These are phyloP conservation scores for Metarhizium album DNA, from an alignment of 2,329 filamentous ascomycete species.

Conservation along the genomic window DNA sequence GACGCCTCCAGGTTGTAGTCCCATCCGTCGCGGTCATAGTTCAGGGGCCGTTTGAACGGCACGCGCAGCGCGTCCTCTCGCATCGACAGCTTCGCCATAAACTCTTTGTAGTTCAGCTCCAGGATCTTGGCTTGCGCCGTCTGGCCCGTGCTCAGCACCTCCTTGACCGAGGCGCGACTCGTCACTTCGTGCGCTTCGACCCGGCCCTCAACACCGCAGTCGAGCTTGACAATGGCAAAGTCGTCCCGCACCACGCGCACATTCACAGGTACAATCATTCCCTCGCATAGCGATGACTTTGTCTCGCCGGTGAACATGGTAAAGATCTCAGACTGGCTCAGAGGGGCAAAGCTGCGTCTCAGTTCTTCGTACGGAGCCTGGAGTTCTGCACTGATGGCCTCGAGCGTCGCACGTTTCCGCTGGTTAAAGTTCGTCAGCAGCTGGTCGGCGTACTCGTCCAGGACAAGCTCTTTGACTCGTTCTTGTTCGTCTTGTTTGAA, in stretches of 20 bases:
- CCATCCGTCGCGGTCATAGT: conserved; percentile 74
- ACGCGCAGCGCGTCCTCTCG: conserved; percentile 69
- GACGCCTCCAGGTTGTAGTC: conserved; percentile 70
- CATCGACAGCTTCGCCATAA: conserved; percentile 74
- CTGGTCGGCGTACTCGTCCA: conserved; percentile 96
- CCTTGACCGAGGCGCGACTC: conserved; percentile 57
- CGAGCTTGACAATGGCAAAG: conserved; percentile 85
- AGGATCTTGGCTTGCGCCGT: conserved; percentile 81
- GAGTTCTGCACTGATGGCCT: conserved; percentile 90
- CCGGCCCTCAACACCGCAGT: conserved; percentile 87
- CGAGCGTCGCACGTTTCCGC: conserved; percentile 86
- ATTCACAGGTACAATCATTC: conserved; percentile 86
- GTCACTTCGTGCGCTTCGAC: conserved; percentile 77
- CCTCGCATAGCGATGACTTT: conserved; percentile 66
- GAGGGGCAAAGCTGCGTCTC: conserved; percentile 62
- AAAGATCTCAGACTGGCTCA: conserved; percentile 73
- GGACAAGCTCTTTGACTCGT: conserved; percentile 87
- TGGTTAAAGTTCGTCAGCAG: conserved; percentile 88
- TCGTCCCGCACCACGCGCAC: conserved; percentile 84
- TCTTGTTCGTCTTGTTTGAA: conserved; percentile 90
- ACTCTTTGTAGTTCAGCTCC: conserved; percentile 76
- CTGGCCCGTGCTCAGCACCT: conserved; percentile 68
- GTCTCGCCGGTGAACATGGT: conserved; percentile 97
- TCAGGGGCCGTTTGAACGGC: conserved; percentile 57
- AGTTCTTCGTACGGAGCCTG: conserved; percentile 92